Conservation (phyloP, 1,284 basidiomycete genomes). For the Inonotus hispidus region DNA sequence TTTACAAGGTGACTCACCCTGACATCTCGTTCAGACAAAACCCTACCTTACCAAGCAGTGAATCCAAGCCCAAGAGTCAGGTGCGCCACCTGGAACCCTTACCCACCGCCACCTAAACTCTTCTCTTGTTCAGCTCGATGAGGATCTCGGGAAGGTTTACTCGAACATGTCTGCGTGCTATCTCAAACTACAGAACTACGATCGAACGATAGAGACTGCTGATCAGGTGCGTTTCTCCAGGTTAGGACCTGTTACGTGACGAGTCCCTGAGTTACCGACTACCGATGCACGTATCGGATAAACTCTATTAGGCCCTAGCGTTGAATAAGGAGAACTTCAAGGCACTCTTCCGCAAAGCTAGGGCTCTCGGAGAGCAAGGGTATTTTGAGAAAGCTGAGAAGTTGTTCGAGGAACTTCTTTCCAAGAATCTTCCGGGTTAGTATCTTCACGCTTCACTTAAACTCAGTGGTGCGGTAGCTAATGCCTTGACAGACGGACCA, state of each 20-base stretch:
- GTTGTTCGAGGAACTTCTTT: conserved; percentile 56
- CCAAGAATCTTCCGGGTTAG: conserved; percentile 54
- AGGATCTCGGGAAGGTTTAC: conserved; percentile 72
- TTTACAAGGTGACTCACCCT: background rate
- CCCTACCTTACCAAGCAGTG: background rate
- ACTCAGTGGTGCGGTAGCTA: background rate
- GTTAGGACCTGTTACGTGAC: background rate
- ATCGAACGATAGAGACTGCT: conserved; percentile 67
- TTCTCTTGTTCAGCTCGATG: conserved; percentile 47
- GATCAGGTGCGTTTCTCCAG: conserved; percentile 48
- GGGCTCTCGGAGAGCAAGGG: conserved; percentile 67
- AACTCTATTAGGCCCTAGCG: conserved; percentile 48
- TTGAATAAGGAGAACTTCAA: conserved; percentile 73
- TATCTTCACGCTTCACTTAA: background rate
- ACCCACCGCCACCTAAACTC: background rate
- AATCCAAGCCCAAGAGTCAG: conserved; percentile 32
- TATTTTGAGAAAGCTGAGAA: conserved; percentile 66
- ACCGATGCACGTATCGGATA: conserved; percentile 2
- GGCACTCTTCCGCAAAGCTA: conserved; percentile 75
- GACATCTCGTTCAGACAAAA: background rate
- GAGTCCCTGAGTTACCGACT: background rate
- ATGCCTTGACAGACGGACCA: conserved; percentile 42
- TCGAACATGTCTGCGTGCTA: conserved; percentile 78
- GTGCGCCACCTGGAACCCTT: conserved; percentile 21
- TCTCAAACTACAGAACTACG: conserved; percentile 70